Evolutionary conservation across 2,329 filamentous ascomycete species (phyloP).

Genomic region (Pyrenophora tritici-repentis): DNA sequence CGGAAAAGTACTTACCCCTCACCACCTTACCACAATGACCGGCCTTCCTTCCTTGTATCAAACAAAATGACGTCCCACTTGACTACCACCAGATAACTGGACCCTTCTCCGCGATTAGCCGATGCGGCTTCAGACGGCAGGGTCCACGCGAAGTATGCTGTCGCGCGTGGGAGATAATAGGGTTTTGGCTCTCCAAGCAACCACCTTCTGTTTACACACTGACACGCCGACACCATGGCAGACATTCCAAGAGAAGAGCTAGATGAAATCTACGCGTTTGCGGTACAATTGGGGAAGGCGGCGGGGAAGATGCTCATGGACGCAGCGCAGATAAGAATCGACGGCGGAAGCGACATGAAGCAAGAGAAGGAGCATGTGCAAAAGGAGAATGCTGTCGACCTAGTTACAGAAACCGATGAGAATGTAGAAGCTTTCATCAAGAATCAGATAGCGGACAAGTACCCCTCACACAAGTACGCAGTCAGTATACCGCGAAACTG

Average conservation of each 20-base stretch:
- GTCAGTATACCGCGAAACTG: background rate
- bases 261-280: constrained; percentile 70
- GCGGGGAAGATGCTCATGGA: constrained; percentile 71
- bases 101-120: constrained; percentile 7
- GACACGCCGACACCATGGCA: constrained; percentile 23
- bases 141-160: background rate
- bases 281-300: constrained; percentile 70
- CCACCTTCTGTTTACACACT: background rate
- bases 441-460: constrained; percentile 61
- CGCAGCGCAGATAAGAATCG: constrained; percentile 63
- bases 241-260: constrained; percentile 54
- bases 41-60: background rate
- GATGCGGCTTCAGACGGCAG: constrained; percentile 8
- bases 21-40: background rate
- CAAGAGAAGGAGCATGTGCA: constrained; percentile 57
- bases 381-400: constrained; percentile 77
- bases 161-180: background rate
- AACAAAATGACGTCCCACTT: background rate
- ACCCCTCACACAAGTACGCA: constrained; percentile 66
- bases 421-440: constrained; percentile 75
- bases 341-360: constrained; percentile 36
- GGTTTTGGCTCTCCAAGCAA: background rate
- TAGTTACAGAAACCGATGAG: constrained; percentile 77
- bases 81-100: background rate
- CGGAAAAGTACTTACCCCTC: constrained; percentile 16